Conservation (phyloP, 2,329 filamentous ascomycete species). For the Cytospora piceicola region DNA sequence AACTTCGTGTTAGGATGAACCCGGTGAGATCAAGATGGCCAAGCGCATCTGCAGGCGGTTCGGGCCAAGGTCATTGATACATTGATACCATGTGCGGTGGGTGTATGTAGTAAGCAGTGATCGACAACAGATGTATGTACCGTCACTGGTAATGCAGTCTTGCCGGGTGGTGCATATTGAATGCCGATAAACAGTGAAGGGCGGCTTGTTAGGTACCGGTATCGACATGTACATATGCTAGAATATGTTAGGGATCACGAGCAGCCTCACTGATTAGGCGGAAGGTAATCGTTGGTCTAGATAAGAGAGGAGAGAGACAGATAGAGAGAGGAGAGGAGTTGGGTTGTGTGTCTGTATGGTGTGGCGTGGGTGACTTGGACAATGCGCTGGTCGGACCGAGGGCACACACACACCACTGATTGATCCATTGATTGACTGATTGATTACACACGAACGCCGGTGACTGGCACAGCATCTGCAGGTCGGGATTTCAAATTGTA, state of each 20-base stretch:
- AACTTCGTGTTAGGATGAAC: not conserved
- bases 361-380: not conserved
- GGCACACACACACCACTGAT: not conserved
- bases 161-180: not conserved
- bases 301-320: constrained; percentile 2
- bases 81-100: not conserved
- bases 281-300: constrained; percentile 2
- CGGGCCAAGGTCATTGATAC: not conserved
- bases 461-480: constrained; percentile 2
- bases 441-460: not conserved
- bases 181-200: not conserved
- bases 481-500: not conserved
- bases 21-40: constrained; percentile 1
- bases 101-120: not conserved
- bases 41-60: not conserved
- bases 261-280: not conserved
- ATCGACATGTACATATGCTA: not conserved
- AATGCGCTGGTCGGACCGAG: not conserved
- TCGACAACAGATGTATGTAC: not conserved
- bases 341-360: not conserved
- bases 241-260: constrained; percentile 2
- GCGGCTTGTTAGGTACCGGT: not conserved
- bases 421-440: too few species aligned
- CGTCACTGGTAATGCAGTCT: too few species aligned
- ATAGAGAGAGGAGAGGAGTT: not conserved